Evolutionary conservation across 371 early-diverging fungal species (phyloP), one percentile per base, ranked within the genome.

Genomic region (Mucor lusitanicus): DNA sequence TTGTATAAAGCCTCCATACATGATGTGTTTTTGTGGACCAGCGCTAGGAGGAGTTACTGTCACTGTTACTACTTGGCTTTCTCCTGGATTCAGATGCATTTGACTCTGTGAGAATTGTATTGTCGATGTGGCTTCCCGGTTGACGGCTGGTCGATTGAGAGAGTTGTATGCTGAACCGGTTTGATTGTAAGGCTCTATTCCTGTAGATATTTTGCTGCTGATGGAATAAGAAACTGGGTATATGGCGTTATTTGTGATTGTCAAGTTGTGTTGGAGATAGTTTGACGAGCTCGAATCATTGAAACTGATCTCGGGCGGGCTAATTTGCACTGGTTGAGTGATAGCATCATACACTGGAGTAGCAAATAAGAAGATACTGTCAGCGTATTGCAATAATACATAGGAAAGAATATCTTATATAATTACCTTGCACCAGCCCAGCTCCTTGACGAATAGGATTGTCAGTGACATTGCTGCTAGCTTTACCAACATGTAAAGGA

Each of bases 71-170:
- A 40, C 73, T 32, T 61, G 71, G 30, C 77, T 65, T 71, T 91
- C 11, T 76, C 87, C 25, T 88, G 92, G 79, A 72, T 80, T 5
- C 79, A 86, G 23, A 76, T 83, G 30, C 85, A 87, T 12, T 85
- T 91, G 28, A 67, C 91, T 19, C 87, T 88, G 63, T 82, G 84
- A 42, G 84, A 88, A 9, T 82, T 88, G 1, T 89, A 88, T 60
- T 88, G 91, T 13, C 75, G 81, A 37, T 71, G 42, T 77, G 19
- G 46, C 77, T 73, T 19, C 75, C 65, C 27, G 48, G 35, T 27
- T n/a, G 57, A 53, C 77, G 30, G 55, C 27, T 6, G 59, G 39
- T 44, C 32, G 28, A n/a, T 27, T 27, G 39, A 72, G 60, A 23
- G 12, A 28, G 9, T 65, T 59, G 33, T 69, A 73, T 6, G 65